A percentile compares a stretch with the other conserved stretches of the same genome.
These are phyloP conservation scores for Hypoxylon sp. DNA, from an alignment of 2,329 filamentous ascomycete genomes.

Conservation along the genomic window DNA sequence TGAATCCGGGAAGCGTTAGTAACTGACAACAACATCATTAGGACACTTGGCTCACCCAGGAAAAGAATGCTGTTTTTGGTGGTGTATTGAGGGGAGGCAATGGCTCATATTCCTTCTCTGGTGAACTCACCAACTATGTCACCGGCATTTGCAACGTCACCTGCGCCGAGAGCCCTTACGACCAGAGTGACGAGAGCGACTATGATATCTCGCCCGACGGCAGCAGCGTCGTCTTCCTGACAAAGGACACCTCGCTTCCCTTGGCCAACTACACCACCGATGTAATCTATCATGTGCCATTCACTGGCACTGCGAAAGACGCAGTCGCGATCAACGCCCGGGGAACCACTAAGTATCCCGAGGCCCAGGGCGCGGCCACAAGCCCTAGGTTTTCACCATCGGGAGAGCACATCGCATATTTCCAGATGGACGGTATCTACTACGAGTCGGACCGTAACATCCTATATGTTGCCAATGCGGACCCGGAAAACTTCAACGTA, in stretches of 20 bases:
- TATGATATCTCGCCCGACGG: slow-evolving; percentile 70
- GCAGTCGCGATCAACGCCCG: slow-evolving; percentile 56
- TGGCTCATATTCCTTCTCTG: slow-evolving; percentile 51
- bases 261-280: slow-evolving; percentile 67
- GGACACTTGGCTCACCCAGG: slow-evolving; percentile 67
- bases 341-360: slow-evolving; percentile 51
- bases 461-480: slow-evolving; percentile 58
- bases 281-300: slow-evolving; percentile 56
- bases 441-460: slow-evolving; percentile 67
- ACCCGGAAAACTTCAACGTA: slow-evolving; percentile 63
- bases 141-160: slow-evolving; percentile 55
- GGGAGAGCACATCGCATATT: slow-evolving; percentile 70
- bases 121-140: slow-evolving; percentile 55
- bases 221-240: slow-evolving; percentile 65
- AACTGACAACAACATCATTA: slow-evolving; percentile 38
- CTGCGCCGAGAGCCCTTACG: slow-evolving; percentile 62
- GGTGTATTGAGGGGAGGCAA: slow-evolving; percentile 61
- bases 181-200: slow-evolving; percentile 68
- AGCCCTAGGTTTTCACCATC: slow-evolving; percentile 68
- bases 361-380: slow-evolving; percentile 55
- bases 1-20: background rate
- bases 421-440: slow-evolving; percentile 71
- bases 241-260: slow-evolving; percentile 69
- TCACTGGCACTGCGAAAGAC: slow-evolving; percentile 52
- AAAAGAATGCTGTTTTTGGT: slow-evolving; percentile 73